Conservation (phyloP, 2,329 filamentous ascomycete species). For the Aspergillus pseudotamarii region DNA sequence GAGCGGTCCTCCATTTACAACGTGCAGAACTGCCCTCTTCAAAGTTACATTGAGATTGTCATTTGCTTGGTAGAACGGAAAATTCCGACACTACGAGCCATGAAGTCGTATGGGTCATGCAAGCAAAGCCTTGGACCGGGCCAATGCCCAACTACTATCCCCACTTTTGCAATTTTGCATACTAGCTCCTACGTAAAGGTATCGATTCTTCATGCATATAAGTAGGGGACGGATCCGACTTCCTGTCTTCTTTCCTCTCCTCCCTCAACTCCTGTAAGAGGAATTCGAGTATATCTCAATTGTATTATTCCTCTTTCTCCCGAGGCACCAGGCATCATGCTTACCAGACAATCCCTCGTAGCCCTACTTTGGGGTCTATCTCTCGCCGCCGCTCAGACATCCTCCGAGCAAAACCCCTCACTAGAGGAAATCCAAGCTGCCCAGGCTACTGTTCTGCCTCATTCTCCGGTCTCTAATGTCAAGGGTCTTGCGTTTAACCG, state of each 20-base stretch:
- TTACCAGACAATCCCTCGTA: slow-evolving; percentile 22
- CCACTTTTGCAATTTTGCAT: neutral
- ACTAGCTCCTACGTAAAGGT: neutral
- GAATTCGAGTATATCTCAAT: neutral
- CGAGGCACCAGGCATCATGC: slow-evolving; percentile 16
- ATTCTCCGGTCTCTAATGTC: slow-evolving; percentile 64
- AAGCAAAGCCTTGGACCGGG: neutral
- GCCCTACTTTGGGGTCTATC: slow-evolving; percentile 27
- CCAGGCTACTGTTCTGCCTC: slow-evolving; percentile 61
- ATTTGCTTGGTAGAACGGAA: neutral
- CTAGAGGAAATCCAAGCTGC: slow-evolving; percentile 30
- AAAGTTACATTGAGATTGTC: neutral
- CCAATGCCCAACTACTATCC: neutral
- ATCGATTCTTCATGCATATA: neutral
- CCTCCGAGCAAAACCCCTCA: slow-evolving; percentile 28
- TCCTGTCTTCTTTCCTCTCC: neutral
- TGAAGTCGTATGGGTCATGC: neutral
- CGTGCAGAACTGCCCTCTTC: slow-evolving; percentile 10
- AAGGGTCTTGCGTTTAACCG: slow-evolving; percentile 74
- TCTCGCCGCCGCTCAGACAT: slow-evolving; percentile 25
- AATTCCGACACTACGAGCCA: neutral
- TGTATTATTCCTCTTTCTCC: neutral
- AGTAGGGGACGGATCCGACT: neutral
- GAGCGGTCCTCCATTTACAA: slow-evolving; percentile 16
- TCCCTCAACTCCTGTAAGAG: neutral